These are phyloP conservation scores for Psidium guajava DNA, from an alignment of 345 rosid species.

Conservation along the genomic window DNA sequence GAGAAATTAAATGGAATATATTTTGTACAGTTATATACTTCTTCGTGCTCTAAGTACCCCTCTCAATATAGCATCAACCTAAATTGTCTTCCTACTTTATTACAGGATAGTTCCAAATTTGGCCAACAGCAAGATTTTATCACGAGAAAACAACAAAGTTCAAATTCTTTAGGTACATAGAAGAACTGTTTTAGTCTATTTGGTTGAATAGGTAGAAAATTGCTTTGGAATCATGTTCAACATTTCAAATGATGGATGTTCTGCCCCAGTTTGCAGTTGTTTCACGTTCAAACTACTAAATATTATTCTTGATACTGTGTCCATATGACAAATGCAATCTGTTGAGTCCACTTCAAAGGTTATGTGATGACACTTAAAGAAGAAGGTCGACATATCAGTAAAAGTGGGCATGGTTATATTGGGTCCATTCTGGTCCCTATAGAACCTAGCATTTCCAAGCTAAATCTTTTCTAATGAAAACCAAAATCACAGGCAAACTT, in stretches of 20 bases:
- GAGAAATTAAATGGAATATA: background rate
- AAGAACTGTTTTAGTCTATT: background rate
- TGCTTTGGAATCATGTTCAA: background rate
- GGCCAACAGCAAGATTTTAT: constrained; percentile 84
- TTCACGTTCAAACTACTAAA: background rate
- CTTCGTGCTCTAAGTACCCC: background rate
- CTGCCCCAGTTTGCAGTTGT: background rate
- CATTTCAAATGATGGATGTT: background rate
- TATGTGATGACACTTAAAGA: background rate
- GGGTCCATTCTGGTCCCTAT: background rate
- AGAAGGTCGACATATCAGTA: background rate
- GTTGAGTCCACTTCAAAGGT: background rate
- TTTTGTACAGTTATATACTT: background rate
- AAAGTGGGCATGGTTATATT: background rate
- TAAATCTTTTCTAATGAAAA: background rate
- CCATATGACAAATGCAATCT: background rate
- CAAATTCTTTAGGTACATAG: constrained; percentile 75
- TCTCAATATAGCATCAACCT: background rate
- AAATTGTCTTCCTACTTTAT: constrained; percentile 1
- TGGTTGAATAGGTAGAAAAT: background rate
- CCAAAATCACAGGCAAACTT: background rate
- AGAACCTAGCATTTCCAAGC: background rate
- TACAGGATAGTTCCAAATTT: constrained; percentile 92
- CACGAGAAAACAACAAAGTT: constrained; percentile 84
- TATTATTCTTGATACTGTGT: background rate